A percentile compares a stretch with the other conserved stretches of the same genome.
These are phyloP conservation scores for Styphnolobium japonicum DNA, from an alignment of 306 rosid species.

Conservation along the genomic window DNA sequence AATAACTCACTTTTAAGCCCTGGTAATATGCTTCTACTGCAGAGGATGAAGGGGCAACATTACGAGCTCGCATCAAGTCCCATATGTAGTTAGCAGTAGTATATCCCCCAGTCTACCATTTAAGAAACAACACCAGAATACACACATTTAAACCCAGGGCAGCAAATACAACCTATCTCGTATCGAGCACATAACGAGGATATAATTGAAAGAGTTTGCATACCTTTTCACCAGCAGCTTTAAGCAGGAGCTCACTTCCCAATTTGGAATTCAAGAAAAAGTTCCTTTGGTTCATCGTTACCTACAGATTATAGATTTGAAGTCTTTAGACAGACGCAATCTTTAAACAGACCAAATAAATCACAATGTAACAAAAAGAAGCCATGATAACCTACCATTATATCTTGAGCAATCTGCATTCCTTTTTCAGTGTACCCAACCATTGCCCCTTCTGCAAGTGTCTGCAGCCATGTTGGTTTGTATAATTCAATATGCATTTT, in stretches of 20 bases:
- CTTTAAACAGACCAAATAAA: not conserved
- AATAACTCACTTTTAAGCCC: conserved; percentile 81
- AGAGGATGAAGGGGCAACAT: conserved; percentile 33
- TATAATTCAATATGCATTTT: conserved; percentile 17
- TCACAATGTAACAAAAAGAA: not conserved
- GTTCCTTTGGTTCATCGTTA: conserved; percentile 53
- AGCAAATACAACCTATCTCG: not conserved
- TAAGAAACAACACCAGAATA: conserved; percentile 14
- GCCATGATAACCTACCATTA: conserved; percentile 52
- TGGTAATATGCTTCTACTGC: conserved; percentile 78
- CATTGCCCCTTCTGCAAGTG: conserved; percentile 90
- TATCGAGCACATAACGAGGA: conserved; percentile 1
- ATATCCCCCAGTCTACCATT: conserved; percentile 81
- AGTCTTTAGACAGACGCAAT: not conserved
- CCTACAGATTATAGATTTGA: conserved; percentile 40
- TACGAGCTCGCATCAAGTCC: conserved; percentile 85
- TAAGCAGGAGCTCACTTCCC: conserved; percentile 69
- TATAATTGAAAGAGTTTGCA: conserved; percentile 1
- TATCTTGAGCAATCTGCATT: conserved; percentile 83
- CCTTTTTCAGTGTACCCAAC: conserved; percentile 81
- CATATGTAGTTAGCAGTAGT: conserved; percentile 82
- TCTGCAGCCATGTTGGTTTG: conserved; percentile 49
- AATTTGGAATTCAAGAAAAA: conserved; percentile 47
- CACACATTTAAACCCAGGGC: not conserved
- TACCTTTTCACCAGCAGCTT: conserved; percentile 90